Conservation (phyloP, 352 stramenopile species). For the Pythium monospermum region DNA sequence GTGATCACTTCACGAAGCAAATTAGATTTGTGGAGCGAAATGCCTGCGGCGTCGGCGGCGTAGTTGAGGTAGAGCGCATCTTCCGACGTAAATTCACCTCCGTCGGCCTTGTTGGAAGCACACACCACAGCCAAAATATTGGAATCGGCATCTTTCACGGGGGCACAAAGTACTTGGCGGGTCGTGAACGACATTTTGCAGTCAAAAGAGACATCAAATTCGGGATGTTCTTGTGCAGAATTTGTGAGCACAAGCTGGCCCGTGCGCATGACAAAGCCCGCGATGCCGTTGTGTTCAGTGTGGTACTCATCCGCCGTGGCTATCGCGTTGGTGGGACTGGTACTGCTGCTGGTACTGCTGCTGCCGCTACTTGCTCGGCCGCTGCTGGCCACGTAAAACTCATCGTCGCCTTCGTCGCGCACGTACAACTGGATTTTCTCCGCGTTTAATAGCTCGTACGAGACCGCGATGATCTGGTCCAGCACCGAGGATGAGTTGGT, state of each 20-base stretch:
- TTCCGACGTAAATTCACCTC: conserved; percentile 28
- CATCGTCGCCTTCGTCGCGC: conserved; percentile 24
- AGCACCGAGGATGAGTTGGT: conserved; percentile 27
- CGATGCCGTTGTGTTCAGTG: conserved; percentile 31
- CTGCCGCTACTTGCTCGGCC: too few relatives aligned
- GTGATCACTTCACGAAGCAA: conserved; percentile 33
- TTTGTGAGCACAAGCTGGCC: conserved; percentile 31
- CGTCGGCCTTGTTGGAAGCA: conserved; percentile 30
- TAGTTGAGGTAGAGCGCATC: conserved; percentile 36
- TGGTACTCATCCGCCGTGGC: conserved; percentile 26
- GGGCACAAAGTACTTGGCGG: conserved; percentile 26
- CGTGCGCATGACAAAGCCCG: conserved; percentile 28
- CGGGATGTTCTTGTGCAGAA: conserved; percentile 23
- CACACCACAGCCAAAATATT: conserved; percentile 32
- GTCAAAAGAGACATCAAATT: conserved; percentile 27
- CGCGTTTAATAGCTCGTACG: conserved; percentile 33
- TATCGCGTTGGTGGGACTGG: neutral
- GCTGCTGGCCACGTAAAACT: conserved; percentile 24
- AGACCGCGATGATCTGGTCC: conserved; percentile 36
- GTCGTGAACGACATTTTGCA: conserved; percentile 23
- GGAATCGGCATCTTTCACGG: conserved; percentile 31
- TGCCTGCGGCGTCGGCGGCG: conserved; percentile 27
- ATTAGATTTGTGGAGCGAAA: conserved; percentile 37
- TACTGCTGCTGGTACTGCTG: too few relatives aligned
- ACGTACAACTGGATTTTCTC: conserved; percentile 33